Evolutionary conservation across 2,329 filamentous ascomycete genomes (phyloP), one percentile per base, ranked within the genome.

Genomic region (Sporothrix globosa): DNA sequence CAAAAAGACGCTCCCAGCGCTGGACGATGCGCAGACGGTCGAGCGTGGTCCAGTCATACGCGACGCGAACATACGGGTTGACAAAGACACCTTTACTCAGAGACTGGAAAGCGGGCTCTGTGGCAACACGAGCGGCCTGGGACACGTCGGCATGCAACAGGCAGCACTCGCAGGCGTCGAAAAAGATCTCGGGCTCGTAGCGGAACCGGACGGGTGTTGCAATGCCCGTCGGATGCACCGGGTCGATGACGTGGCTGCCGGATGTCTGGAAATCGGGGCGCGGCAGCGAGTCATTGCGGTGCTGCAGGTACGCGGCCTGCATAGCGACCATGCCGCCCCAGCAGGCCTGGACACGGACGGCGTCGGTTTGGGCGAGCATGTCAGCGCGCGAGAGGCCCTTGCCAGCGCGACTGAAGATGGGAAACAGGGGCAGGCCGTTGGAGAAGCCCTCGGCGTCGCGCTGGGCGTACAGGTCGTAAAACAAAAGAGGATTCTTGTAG

Each of bases 291-390:
- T 69, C 67, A 54, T 77, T 74, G 56, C 76, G 56, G 73, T 82
- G 79, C 75, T 88, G 86, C 61, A 90, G 86, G 78, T 86, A 88
- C 61, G 80, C 80, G 1, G 86, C 88, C 76, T 90, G 85, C 78
- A 89, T 89, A 2, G 87, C 87, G 2, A 88, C 89, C 86, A 93
- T 92, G 27, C 91, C 91, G 68, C 90, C 90, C 91, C 91, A 93
- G 79, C 91, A 93, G 73, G 88, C 89, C 75, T 85, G 86, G 1
- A 93, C 91, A 10, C 88, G 85, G 1, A 93, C 90, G 0, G 90
- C 86, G 74, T 90, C 87, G 50, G 78, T 84, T 69, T 87, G 86
- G 0, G 81, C 81, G 1, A 91, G 78, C 21, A 92, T 88, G 76
- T 91, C 90, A 4, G 83, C 81, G 58, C 90, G 83, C 50, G 85